Conservation (phyloP, 768 basidiomycete species). For the Boletus fagicola region DNA sequence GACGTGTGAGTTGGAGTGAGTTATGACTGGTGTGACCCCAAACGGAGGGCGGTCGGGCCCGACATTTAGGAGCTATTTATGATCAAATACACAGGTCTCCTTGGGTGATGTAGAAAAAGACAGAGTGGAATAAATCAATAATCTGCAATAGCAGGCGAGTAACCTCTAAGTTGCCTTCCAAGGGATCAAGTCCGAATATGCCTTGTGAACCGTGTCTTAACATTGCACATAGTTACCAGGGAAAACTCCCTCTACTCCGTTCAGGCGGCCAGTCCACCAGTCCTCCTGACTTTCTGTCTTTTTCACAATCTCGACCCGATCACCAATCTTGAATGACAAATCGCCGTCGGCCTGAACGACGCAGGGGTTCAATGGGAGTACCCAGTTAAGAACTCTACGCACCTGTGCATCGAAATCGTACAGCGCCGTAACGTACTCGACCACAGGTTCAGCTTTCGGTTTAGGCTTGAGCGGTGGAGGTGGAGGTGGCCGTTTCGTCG, state of each 20-base stretch:
- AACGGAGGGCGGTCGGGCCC: slow-evolving; percentile 6
- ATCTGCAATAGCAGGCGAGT: not conserved
- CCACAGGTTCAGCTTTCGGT: slow-evolving; percentile 62
- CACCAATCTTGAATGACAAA: slow-evolving; percentile 84
- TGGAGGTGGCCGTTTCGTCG: slow-evolving; percentile 77
- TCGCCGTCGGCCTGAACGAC: slow-evolving; percentile 80
- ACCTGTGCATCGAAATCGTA: slow-evolving; percentile 95
- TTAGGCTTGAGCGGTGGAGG: slow-evolving; percentile 91
- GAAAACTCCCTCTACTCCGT: slow-evolving; percentile 85
- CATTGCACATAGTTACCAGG: slow-evolving; percentile 59
- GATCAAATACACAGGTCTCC: not conserved
- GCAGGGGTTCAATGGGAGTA: not conserved
- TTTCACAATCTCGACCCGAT: slow-evolving; percentile 87
- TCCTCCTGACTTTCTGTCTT: slow-evolving; percentile 81
- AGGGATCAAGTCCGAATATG: not conserved
- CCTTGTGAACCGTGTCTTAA: not conserved
- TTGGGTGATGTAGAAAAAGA: not conserved
- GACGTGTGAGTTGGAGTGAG: not conserved
- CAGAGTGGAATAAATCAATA: not conserved
- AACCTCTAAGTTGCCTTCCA: not conserved
- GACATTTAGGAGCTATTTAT: slow-evolving; percentile 19
- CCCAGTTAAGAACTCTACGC: slow-evolving; percentile 13
- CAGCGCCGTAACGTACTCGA: slow-evolving; percentile 83
- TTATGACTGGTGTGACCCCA: not conserved
- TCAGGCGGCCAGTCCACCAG: slow-evolving; percentile 94